phyloP scores from a whole-genome alignment of 78 protist genomes.

The Chrysochromulina parva region DNA sequence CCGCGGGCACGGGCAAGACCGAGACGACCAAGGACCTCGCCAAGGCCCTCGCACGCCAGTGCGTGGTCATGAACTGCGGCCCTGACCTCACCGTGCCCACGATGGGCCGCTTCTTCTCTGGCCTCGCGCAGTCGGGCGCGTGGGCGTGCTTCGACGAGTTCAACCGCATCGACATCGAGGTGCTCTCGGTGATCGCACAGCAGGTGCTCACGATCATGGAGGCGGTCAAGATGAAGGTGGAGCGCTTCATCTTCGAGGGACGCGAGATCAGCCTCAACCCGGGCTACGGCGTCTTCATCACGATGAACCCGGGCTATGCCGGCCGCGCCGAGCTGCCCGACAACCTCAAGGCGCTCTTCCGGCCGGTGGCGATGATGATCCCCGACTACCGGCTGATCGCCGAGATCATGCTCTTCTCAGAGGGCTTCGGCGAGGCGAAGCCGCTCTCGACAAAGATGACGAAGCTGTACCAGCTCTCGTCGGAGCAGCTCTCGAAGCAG shows the following conservation, averaged over 20 bases:
- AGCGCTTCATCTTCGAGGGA: constrained; percentile 54
- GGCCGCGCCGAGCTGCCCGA: constrained; percentile 93
- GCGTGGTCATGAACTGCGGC: constrained; percentile 81
- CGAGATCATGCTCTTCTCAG: constrained; percentile 79
- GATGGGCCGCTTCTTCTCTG: constrained; percentile 78
- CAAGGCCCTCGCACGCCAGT: constrained; percentile 70
- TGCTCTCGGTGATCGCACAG: constrained; percentile 72
- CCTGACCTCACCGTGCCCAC: constrained; percentile 70
- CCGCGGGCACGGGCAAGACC: constrained; percentile 94
- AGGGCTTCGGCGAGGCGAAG: constrained; percentile 77
- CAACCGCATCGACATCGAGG: constrained; percentile 72
- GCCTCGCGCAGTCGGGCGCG: constrained; percentile 77
- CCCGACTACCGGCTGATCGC: constrained; percentile 81
- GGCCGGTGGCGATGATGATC: constrained; percentile 81
- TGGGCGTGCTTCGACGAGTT: constrained; percentile 91
- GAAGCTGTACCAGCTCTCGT: constrained; percentile 62
- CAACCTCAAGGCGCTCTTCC: constrained; percentile 85
- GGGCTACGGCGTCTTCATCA: constrained; percentile 82
- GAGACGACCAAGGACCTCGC: constrained; percentile 82
- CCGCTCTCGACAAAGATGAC: constrained; percentile 73
- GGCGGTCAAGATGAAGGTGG: constrained; percentile 38
- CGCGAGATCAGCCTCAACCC: constrained; percentile 50
- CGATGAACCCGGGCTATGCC: constrained; percentile 95
- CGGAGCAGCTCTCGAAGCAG: constrained; percentile 85
- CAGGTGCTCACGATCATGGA: constrained; percentile 56